Evolutionary conservation across 2,329 filamentous ascomycete genomes (phyloP).

Genomic region (Colletotrichum noveboracense): DNA sequence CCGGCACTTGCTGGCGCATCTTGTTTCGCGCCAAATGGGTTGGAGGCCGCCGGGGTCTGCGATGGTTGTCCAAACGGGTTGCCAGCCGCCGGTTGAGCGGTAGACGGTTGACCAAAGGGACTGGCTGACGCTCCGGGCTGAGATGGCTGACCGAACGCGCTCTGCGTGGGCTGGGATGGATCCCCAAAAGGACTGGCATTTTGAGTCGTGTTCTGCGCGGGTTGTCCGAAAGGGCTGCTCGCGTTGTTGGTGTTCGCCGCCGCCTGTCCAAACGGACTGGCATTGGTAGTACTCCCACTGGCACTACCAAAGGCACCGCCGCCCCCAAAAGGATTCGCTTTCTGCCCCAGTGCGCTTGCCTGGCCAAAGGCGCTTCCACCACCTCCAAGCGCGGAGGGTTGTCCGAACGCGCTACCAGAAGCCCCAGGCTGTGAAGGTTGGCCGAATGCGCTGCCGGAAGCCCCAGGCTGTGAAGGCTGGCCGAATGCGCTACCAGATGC

Average conservation of each 20-base stretch:
- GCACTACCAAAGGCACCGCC: conserved; percentile 20
- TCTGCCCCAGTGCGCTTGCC: conserved; percentile 39
- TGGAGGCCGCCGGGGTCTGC: conserved; percentile 22
- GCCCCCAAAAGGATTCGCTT: conserved; percentile 42
- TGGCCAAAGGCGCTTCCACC: conserved; percentile 39
- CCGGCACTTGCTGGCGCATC: not conserved
- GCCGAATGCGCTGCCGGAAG: conserved; percentile 16
- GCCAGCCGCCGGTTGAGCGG: conserved; percentile 18
- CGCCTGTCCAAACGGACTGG: conserved; percentile 16
- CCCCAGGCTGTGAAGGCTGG: conserved; percentile 37
- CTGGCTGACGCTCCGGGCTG: not conserved
- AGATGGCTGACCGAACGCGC: conserved; percentile 6
- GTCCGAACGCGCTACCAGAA: not conserved
- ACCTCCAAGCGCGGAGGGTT: not conserved
- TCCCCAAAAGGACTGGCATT: conserved; percentile 5
- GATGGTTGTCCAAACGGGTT: conserved; percentile 25
- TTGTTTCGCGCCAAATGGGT: conserved; percentile 30
- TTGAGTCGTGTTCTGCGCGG: not conserved
- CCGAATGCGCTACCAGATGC: conserved; percentile 35
- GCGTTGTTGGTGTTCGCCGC: conserved; percentile 1
- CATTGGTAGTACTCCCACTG: not conserved
- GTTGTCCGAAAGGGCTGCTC: conserved; percentile 13
- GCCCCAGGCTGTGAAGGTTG: not conserved
- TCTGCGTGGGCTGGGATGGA: not conserved
- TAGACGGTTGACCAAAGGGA: not conserved